A percentile compares a stretch with the other conserved stretches of the same genome.
These are phyloP conservation scores for Vigna radiata DNA, from an alignment of 306 rosid genomes.

Conservation along the genomic window DNA sequence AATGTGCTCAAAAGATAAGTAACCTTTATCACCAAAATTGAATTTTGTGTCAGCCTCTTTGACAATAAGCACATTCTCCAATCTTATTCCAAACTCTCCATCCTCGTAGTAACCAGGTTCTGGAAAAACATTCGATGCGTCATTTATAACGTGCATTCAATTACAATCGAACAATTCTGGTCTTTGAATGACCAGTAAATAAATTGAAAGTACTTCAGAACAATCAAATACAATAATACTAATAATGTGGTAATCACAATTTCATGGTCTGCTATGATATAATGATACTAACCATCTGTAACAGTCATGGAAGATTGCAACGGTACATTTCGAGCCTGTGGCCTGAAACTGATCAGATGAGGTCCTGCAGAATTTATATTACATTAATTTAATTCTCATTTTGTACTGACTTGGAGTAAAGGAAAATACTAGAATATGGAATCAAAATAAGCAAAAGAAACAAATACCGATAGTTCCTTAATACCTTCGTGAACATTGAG, in stretches of 20 bases:
- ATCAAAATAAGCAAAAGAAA: constrained; percentile 31
- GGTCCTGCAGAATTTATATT: constrained; percentile 71
- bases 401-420: constrained; percentile 3
- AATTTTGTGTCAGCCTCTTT: constrained; percentile 81
- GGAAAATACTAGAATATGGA: constrained; percentile 6
- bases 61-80: constrained; percentile 95
- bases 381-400: constrained; percentile 15
- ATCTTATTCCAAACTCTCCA: constrained; percentile 88
- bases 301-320: constrained; percentile 94
- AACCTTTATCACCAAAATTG: constrained; percentile 92
- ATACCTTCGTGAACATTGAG: constrained; percentile 98
- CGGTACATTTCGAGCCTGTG: constrained; percentile 85
- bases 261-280: background rate
- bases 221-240: constrained; percentile 11
- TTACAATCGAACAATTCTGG: background rate
- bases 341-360: constrained; percentile 94
- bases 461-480: constrained; percentile 30
- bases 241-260: constrained; percentile 7
- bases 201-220: constrained; percentile 24
- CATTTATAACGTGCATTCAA: constrained; percentile 12
- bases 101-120: constrained; percentile 99
- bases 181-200: constrained; percentile 29
- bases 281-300: constrained; percentile 81
- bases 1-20: constrained; percentile 90
- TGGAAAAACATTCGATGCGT: constrained; percentile 47